Base-by-base conservation (phyloP, 192 early-diverging fungal species). In the Glomus cerebriforme region DNA sequence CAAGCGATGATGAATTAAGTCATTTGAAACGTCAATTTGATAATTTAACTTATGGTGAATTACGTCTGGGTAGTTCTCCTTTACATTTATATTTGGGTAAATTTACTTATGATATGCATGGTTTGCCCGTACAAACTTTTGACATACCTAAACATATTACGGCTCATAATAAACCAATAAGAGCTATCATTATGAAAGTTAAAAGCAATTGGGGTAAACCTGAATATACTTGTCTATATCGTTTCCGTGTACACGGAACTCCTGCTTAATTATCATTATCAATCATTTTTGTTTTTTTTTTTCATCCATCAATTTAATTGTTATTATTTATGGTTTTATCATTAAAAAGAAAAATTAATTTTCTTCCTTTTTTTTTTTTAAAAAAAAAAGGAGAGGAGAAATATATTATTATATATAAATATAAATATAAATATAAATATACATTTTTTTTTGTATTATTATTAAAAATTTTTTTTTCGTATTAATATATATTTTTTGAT, bases 211-310 rank as follows among this genome's bases (percentile, higher is more conserved):
- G 91, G 90, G 93, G 93, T 2, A 83, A 93, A 75, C 84, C 86
- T 31, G 82, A 87, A 13, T 90, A 92, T 78, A 95, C 93, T 10
- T 93, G 92, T 65, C 37, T 95, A 35, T 95, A 95, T 81, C 89
- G 93, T 60, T 86, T 95, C 63, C 89, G 92, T 31, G 89, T 92
- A 32, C 93, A 95, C 77, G 92, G 88, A 19, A 32, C 43, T 17
- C 80, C 82, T 26, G 75, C 24, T 12, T n/a, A n/a, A n/a, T n/a
- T n/a, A n/a, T n/a, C n/a, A n/a, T n/a, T n/a, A n/a, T n/a, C n/a
- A n/a, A n/a, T n/a, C n/a, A n/a, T n/a, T n/a, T n/a, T n/a, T n/a
- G n/a, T n/a, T n/a, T n/a, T n/a, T n/a, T n/a, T n/a, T n/a, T n/a
- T n/a, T n/a, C n/a, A n/a, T n/a, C n/a, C n/a, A n/a, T n/a, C n/a